Evolutionary conservation across 2,329 filamentous ascomycete species (phyloP).

Genomic region (Claviceps humidiphila): DNA sequence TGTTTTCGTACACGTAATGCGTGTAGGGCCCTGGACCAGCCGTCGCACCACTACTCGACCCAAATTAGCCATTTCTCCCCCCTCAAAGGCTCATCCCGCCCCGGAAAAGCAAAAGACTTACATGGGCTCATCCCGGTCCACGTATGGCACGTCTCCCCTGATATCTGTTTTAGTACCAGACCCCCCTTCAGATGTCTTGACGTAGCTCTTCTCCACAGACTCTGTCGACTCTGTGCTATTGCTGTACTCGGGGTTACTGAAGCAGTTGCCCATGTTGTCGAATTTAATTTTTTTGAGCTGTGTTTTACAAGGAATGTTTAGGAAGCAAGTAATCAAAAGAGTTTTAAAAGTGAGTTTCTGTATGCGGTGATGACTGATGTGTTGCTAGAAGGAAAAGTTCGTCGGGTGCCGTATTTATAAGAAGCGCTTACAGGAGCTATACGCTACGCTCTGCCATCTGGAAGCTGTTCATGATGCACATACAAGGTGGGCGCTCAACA

Average conservation of each 20-base stretch:
- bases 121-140: background rate
- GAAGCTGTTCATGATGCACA: background rate
- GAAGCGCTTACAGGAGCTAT: too few species aligned
- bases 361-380: background rate
- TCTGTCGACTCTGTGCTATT: too few species aligned
- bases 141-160: background rate
- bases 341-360: background rate
- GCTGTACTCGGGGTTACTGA: background rate
- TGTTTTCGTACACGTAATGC: background rate
- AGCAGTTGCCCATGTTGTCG: background rate
- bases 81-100: background rate
- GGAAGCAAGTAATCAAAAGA: rapidly evolving
- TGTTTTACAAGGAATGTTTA: too few species aligned
- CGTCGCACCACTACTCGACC: background rate
- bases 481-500: background rate
- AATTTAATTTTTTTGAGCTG: background rate
- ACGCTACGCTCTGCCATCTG: too few species aligned
- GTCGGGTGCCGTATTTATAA: too few species aligned
- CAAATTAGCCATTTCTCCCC: background rate
- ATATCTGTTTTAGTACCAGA: background rate
- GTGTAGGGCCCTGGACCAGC: background rate
- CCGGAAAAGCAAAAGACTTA: background rate
- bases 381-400: too few species aligned
- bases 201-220: background rate
- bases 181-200: background rate